Conservation (phyloP, 2,329 filamentous ascomycete genomes). For the Ophiostoma populinum region DNA sequence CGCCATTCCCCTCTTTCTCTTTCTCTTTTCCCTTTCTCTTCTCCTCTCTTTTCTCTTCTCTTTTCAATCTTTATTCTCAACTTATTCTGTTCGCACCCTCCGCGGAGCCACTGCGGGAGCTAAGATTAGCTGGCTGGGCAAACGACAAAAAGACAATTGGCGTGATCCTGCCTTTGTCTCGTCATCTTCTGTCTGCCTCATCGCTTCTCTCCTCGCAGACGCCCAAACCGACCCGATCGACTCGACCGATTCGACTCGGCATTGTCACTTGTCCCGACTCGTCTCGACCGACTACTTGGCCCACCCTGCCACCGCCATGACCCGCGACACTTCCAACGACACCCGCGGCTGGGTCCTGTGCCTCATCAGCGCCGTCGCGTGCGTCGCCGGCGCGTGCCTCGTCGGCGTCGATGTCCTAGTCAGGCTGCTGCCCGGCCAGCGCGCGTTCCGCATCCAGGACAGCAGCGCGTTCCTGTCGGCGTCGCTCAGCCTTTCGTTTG, state of each 20-base stretch:
- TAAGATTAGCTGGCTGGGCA: too few relatives aligned
- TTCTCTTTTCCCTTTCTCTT: not conserved
- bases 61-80: not conserved
- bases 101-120: too few relatives aligned
- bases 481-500: slow-evolving; percentile 83
- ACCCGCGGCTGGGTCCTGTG: slow-evolving; percentile 87
- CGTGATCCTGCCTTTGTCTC: too few relatives aligned
- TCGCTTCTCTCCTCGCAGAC: too few relatives aligned
- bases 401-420: slow-evolving; percentile 75
- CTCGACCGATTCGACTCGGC: too few relatives aligned
- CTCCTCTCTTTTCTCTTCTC: not conserved
- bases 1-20: not conserved
- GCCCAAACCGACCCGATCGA: too few relatives aligned
- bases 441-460: slow-evolving; percentile 71
- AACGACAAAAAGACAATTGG: too few relatives aligned
- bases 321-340: slow-evolving; percentile 48
- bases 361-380: slow-evolving; percentile 60
- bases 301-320: slow-evolving; percentile 5
- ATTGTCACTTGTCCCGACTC: too few relatives aligned
- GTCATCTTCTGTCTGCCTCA: too few relatives aligned
- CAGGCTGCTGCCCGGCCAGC: slow-evolving; percentile 53
- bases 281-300: too few relatives aligned
- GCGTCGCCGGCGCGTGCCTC: slow-evolving; percentile 60
- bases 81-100: too few relatives aligned
- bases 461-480: slow-evolving; percentile 76